Percentiles rank a stretch among this genome's conserved stretches.
phyloP scores from a whole-genome alignment of 2,329 filamentous ascomycete species.

The Dryadomyces sulphureus region DNA sequence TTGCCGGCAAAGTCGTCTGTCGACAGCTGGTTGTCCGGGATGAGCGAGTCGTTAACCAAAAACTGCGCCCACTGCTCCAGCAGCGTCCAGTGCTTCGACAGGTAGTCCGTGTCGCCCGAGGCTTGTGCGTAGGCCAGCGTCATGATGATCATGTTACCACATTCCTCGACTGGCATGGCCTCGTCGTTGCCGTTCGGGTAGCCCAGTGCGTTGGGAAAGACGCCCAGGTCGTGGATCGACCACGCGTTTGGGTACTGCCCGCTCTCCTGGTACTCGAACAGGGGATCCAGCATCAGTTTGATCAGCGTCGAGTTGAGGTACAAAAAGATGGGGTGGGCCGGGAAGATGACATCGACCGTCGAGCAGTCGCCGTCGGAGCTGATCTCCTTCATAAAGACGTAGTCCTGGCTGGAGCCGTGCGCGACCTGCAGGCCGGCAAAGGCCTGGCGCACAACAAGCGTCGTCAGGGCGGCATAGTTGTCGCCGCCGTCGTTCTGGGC shows the following conservation, averaged over 20 bases:
- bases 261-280: conserved; percentile 65
- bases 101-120: conserved; percentile 22
- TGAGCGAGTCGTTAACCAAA: conserved; percentile 52
- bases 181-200: conserved; percentile 53
- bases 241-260: conserved; percentile 71
- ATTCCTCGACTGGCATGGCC: conserved; percentile 61
- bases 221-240: conserved; percentile 60
- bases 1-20: conserved; percentile 69
- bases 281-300: conserved; percentile 60
- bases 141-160: conserved; percentile 64
- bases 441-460: conserved; percentile 66
- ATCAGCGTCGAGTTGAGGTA: conserved; percentile 71
- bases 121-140: conserved; percentile 39
- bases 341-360: conserved; percentile 78
- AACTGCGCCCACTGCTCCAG: conserved; percentile 62
- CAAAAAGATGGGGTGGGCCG: conserved; percentile 67
- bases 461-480: conserved; percentile 62
- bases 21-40: conserved; percentile 57
- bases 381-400: conserved; percentile 81
- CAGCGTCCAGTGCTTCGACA: conserved; percentile 53
- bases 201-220: conserved; percentile 59
- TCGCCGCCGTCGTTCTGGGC: conserved; percentile 52
- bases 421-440: conserved; percentile 65
- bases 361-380: conserved; percentile 77
- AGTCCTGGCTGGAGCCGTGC: conserved; percentile 50